These are phyloP conservation scores for Coelastrella sp. DNA, from an alignment of 139 green algal genomes.

Conservation along the genomic window DNA sequence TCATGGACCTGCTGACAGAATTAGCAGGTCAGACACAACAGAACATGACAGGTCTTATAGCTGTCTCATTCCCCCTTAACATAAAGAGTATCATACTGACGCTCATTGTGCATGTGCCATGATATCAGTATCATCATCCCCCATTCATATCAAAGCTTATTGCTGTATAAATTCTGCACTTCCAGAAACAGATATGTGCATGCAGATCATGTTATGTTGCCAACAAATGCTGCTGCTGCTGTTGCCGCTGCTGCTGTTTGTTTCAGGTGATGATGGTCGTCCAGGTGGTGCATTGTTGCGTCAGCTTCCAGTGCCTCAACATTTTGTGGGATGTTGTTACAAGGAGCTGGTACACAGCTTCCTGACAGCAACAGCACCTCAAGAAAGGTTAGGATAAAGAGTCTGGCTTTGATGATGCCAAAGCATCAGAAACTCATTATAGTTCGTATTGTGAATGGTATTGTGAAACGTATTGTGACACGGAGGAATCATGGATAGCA, in stretches of 20 bases:
- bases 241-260: not conserved
- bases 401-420: not conserved
- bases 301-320: slow-evolving; percentile 61
- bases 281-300: slow-evolving; percentile 69
- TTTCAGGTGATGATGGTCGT: slow-evolving; percentile 65
- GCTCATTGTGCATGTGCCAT: no score
- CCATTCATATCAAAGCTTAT: no score
- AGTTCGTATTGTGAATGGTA: no score
- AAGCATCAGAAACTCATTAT: no score
- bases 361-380: not conserved
- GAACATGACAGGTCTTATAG: no score
- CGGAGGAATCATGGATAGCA: no score
- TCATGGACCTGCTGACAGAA: slow-evolving; percentile 80
- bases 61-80: no score
- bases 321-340: slow-evolving; percentile 70
- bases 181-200: no score
- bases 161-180: no score
- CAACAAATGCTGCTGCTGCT: not conserved
- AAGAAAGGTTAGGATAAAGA: not conserved
- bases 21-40: slow-evolving; percentile 50
- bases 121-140: no score
- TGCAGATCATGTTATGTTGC: not conserved
- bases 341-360: slow-evolving; percentile 69
- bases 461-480: no score
- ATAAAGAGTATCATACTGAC: no score